Evolutionary conservation across 2,329 filamentous ascomycete genomes (phyloP), one percentile per base, ranked within the genome.

Genomic region (Arthrobotrys musiformis): DNA sequence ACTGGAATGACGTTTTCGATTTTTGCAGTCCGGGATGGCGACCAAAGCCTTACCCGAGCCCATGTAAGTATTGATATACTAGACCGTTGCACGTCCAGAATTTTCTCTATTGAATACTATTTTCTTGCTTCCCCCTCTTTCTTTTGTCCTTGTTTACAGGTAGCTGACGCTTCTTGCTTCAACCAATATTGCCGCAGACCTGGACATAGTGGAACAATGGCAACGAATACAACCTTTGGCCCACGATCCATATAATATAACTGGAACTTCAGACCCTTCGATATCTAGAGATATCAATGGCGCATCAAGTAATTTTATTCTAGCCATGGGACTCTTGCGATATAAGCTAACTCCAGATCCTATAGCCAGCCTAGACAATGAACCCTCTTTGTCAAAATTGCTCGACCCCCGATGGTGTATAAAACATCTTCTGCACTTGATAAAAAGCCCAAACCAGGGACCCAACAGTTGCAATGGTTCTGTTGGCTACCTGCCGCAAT

Each of bases 1-100:
- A 28, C 2, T 64, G 61, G 61, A 26, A 40, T n/a, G 44, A 40
- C 1, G 7, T 64, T 24, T 64, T 64, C 19, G 30, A 40, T 52
- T 50, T 26, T 11, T 64, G 61, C n/a, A 52, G n/a, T 22, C 44
- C 26, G 3, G 0, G 8, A 15, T 52, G 61, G 61, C 17, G 1
- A 3, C 44, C 30, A n/a, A n/a, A 11, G 28, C 28, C 15, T 11
- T 35, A 26, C 11, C 61, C 61, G 42, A 52, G 13, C n/a, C 28
- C 61, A 11, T 50, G 61, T 64, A 64, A 17, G 61, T 17, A 19
- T 19, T 17, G 2, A 42, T 42, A 17, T 17, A 2, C 7, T 7
- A 37, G 33, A 6, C 9, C 2, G 33, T 13, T 9, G 9, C 8
- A 11, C 7, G 33, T 37, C n/a, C n/a, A n/a, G n/a, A n/a, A n/a